Evolutionary conservation across 768 basidiomycete species (phyloP).

Genomic region (Hygrocybe coccinea): DNA sequence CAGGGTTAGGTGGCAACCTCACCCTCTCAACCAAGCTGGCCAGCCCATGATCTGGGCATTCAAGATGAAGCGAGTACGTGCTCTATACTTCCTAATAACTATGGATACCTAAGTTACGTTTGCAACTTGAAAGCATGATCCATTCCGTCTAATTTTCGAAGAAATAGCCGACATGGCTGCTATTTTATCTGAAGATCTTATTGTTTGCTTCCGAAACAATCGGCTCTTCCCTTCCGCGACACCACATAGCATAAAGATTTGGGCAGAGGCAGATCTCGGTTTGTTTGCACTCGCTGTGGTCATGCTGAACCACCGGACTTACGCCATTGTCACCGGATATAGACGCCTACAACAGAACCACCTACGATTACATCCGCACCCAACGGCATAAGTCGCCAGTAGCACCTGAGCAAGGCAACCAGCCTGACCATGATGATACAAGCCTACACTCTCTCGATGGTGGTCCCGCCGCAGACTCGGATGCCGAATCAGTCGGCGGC

Average conservation of each 20-base stretch:
- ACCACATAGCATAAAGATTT: constrained; percentile 60
- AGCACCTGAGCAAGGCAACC: not conserved
- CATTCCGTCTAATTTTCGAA: constrained; percentile 61
- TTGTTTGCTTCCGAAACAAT: constrained; percentile 57
- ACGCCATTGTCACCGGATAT: not conserved
- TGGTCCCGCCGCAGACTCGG: constrained; percentile 22
- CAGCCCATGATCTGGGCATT: constrained; percentile 45
- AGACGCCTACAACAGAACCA: constrained; percentile 65
- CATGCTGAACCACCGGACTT: not conserved
- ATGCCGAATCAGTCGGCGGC: constrained; percentile 40
- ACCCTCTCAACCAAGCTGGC: constrained; percentile 48
- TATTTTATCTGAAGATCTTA: constrained; percentile 46
- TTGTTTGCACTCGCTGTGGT: constrained; percentile 16
- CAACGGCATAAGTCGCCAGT: constrained; percentile 18
- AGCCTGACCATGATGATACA: not conserved
- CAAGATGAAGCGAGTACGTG: constrained; percentile 51
- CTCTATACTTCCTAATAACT: not conserved
- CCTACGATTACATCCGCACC: constrained; percentile 57
- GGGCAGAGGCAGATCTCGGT: constrained; percentile 67
- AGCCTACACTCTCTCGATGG: not conserved
- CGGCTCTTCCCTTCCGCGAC: constrained; percentile 68
- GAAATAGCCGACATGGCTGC: constrained; percentile 57
- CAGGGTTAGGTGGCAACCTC: constrained; percentile 59
- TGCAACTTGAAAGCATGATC: constrained; percentile 47
- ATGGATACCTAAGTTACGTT: not conserved